Conservation (phyloP, 192 early-diverging fungal species). For the Martensiomyces pterosporus region DNA sequence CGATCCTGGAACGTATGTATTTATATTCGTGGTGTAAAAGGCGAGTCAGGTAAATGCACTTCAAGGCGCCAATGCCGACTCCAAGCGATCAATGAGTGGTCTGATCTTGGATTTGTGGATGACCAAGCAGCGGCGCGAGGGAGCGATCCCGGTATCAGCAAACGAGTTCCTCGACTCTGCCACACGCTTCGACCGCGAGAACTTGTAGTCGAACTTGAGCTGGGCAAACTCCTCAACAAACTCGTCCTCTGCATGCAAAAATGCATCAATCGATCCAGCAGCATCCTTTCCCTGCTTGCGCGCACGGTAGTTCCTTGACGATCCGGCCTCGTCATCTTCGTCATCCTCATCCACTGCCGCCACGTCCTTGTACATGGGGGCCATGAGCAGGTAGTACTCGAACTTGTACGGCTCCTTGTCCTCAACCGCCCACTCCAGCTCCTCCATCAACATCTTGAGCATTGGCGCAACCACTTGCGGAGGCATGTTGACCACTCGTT, state of each 20-base stretch:
- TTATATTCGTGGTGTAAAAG: too few relatives aligned
- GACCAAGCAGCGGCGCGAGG: slow-evolving; percentile 63
- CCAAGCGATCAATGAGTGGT: slow-evolving; percentile 13
- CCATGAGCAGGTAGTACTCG: slow-evolving; percentile 75
- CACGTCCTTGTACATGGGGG: slow-evolving; percentile 78
- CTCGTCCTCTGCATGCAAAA: slow-evolving; percentile 92
- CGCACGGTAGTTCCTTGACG: too few relatives aligned
- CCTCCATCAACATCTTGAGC: slow-evolving; percentile 85
- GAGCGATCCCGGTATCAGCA: slow-evolving; percentile 78
- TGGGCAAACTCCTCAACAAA: slow-evolving; percentile 74
- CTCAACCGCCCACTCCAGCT: slow-evolving; percentile 69
- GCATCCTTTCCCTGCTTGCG: slow-evolving; percentile 35
- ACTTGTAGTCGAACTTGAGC: slow-evolving; percentile 75
- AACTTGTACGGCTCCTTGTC: slow-evolving; percentile 72
- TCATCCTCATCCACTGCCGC: slow-evolving; percentile 53
- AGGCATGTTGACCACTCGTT: slow-evolving; percentile 95
- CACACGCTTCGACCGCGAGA: slow-evolving; percentile 62
- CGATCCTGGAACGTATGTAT: too few relatives aligned
- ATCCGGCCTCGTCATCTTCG: slow-evolving; percentile 52
- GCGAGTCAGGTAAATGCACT: too few relatives aligned
- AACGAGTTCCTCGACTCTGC: slow-evolving; percentile 79
- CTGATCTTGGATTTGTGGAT: slow-evolving; percentile 52
- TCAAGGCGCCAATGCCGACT: slow-evolving; percentile 13
- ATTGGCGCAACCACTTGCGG: slow-evolving; percentile 87
- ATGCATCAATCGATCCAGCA: slow-evolving; percentile 36